A percentile compares a stretch with the other conserved stretches of the same genome.
Conservation (phyloP, 192 early-diverging fungal species). For the Coemansia sp. region DNA sequence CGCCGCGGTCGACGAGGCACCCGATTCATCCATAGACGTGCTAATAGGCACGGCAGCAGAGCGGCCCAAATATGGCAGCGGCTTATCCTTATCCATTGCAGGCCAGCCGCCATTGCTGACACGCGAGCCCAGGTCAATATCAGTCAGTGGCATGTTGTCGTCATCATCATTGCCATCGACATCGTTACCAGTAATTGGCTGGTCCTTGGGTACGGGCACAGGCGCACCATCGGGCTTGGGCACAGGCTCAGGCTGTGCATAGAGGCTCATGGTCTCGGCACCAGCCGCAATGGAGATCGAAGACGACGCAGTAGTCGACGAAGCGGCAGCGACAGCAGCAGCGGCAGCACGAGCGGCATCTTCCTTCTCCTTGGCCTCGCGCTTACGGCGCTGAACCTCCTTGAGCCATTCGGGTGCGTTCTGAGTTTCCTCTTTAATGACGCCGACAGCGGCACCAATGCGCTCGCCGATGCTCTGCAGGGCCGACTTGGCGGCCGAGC, state of each 20-base stretch:
- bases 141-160: conserved; percentile 22
- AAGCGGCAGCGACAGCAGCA: conserved; percentile 9
- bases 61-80: conserved; percentile 9
- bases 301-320: neutral
- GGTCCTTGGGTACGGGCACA: no score
- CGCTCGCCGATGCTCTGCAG: conserved; percentile 40
- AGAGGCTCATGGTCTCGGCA: neutral
- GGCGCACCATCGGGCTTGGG: neutral
- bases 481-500: conserved; percentile 12
- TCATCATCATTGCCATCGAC: conserved; percentile 6
- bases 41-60: neutral
- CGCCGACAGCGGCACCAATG: conserved; percentile 9
- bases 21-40: neutral
- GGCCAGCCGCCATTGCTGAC: neutral
- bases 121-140: conserved; percentile 10
- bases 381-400: conserved; percentile 49
- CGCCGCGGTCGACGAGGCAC: neutral
- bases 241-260: neutral
- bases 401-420: conserved; percentile 42
- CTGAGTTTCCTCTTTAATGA: conserved; percentile 3
- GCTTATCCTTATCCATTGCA: conserved; percentile 11
- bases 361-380: conserved; percentile 27
- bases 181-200: neutral
- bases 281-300: neutral
- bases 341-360: conserved; percentile 10